Conservation (phyloP, 2,329 filamentous ascomycete genomes). For the Xylariaceae sp. region DNA sequence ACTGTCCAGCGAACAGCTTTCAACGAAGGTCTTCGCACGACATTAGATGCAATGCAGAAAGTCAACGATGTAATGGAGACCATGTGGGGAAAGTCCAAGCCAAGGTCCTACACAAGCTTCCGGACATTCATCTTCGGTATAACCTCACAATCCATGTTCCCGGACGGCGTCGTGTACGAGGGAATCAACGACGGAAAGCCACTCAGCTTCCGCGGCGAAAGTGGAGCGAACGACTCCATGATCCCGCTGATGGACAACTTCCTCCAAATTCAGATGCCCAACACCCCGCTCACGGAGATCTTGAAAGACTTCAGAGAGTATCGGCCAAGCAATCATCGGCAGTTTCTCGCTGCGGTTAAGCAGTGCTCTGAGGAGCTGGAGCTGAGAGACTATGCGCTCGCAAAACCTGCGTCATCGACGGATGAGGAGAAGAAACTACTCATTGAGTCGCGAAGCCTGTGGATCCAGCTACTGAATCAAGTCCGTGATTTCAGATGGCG, state of each 20-base stretch:
- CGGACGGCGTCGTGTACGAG: conserved; percentile 85
- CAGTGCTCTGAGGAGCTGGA: conserved; percentile 46
- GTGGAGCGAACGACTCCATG: conserved; percentile 92
- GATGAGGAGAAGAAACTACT: conserved; percentile 41
- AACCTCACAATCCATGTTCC: conserved; percentile 91
- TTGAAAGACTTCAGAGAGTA: conserved; percentile 86
- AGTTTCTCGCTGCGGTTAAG: conserved; percentile 74
- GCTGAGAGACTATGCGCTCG: conserved; percentile 55
- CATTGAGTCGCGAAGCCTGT: conserved; percentile 56
- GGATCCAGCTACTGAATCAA: conserved; percentile 67
- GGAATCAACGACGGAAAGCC: conserved; percentile 70
- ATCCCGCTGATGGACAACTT: conserved; percentile 87
- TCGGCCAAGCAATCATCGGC: conserved; percentile 82
- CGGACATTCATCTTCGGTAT: conserved; percentile 97
- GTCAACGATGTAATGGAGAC: conserved; percentile 80
- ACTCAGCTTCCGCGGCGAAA: conserved; percentile 84
- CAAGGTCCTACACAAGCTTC: conserved; percentile 81
- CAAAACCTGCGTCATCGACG: conserved; percentile 22
- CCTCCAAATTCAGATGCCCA: conserved; percentile 80
- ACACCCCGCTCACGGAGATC: conserved; percentile 84
- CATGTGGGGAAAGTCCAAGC: conserved; percentile 90
- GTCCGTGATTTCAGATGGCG: conserved; percentile 80
- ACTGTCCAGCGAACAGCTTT: conserved; percentile 50
- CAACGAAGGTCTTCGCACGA: conserved; percentile 60
- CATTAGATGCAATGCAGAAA: conserved; percentile 62